Evolutionary conservation across 2,329 filamentous ascomycete genomes (phyloP).

Genomic region (Cadophora sp.): DNA sequence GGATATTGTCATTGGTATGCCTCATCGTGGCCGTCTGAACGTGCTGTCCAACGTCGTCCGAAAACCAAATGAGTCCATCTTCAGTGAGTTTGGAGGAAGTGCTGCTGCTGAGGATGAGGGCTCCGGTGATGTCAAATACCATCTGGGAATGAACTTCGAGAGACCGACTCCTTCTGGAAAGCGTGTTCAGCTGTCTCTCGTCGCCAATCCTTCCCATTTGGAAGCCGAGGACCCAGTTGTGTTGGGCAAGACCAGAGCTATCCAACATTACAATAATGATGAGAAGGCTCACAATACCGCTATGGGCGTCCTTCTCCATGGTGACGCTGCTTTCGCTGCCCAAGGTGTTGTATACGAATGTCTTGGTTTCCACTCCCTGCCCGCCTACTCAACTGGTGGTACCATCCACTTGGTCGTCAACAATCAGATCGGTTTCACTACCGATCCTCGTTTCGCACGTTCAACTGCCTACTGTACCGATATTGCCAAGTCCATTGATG

Average conservation of each 20-base stretch:
- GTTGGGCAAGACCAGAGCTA: slow-evolving; percentile 94
- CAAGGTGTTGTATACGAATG: slow-evolving; percentile 99
- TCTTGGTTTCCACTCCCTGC: slow-evolving; percentile 94
- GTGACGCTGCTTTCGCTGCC: slow-evolving; percentile 94
- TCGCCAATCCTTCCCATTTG: slow-evolving; percentile 97
- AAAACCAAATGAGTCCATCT: slow-evolving; percentile 99
- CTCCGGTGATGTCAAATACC: slow-evolving; percentile 99
- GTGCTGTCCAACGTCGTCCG: slow-evolving; percentile 98
- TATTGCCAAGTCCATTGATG: slow-evolving; percentile 98
- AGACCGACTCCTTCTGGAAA: slow-evolving; percentile 97
- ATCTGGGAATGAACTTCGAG: slow-evolving; percentile 99
- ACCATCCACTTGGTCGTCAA: slow-evolving; percentile 98
- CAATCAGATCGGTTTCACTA: slow-evolving; percentile 99
- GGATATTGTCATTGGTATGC: slow-evolving; percentile 99
- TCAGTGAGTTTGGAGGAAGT: slow-evolving; percentile 94
- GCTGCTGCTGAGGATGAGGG: slow-evolving; percentile 90
- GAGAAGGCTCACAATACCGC: slow-evolving; percentile 87
- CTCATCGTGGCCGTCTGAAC: slow-evolving; percentile 96
- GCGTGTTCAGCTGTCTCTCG: slow-evolving; percentile 97
- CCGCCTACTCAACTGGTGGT: slow-evolving; percentile 95
- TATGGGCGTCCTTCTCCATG: slow-evolving; percentile 95
- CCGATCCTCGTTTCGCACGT: slow-evolving; percentile 94
- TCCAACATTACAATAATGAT: slow-evolving; percentile 98
- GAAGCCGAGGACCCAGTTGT: slow-evolving; percentile 99
- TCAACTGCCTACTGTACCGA: slow-evolving; percentile 99